Evolutionary conservation across 495 filamentous ascomycete species (phyloP), one percentile per base, ranked within the genome.

Genomic region (Hypomontagnella submonticulosa): DNA sequence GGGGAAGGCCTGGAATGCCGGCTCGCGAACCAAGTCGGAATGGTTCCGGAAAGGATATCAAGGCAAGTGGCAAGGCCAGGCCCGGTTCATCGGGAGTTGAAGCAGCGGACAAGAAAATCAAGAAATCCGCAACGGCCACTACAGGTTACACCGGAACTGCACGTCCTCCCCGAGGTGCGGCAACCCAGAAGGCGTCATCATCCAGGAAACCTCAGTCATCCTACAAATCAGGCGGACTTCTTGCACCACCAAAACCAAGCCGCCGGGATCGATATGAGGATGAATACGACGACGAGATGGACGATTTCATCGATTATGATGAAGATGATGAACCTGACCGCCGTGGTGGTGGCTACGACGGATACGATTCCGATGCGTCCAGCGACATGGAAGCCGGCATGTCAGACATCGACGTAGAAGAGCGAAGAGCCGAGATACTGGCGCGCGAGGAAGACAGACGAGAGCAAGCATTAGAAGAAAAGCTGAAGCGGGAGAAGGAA

Each of bases 361-460:
- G 73, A 8, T 80, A 82, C 34, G 80, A 77, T 30, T 83, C 80
- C 1, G 83, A 83, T 30, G 76, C 46, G 6, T 82, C 80, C 13
- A 85, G 83, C 4, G 86, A 88, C 64, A 88, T 88, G 86, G 86
- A 88, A 69, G 86, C 86, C 4, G 85, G 84, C 1, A 51, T 84
- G 9, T 79, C 80, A 13, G 86, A 88, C 50, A 84, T 88, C 12
- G 80, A 87, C 34, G 79, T 82, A 32, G 86, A 88, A 66, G 86
- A 88, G 61, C 79, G 77, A 42, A 59, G 71, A 20, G 85, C 85
- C 6, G 77, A 80, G 34, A 52, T 64, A 12, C 64, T 73, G 12
- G 86, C 84, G 7, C 71, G 79, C 10, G 75, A 75, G 33, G 86
- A 88, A 70, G 86, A 88, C 57, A 54, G 69, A 34, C 72, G 76